These are phyloP conservation scores for Monosporascus sp. DNA, from an alignment of 2,329 filamentous ascomycete genomes.

Conservation along the genomic window DNA sequence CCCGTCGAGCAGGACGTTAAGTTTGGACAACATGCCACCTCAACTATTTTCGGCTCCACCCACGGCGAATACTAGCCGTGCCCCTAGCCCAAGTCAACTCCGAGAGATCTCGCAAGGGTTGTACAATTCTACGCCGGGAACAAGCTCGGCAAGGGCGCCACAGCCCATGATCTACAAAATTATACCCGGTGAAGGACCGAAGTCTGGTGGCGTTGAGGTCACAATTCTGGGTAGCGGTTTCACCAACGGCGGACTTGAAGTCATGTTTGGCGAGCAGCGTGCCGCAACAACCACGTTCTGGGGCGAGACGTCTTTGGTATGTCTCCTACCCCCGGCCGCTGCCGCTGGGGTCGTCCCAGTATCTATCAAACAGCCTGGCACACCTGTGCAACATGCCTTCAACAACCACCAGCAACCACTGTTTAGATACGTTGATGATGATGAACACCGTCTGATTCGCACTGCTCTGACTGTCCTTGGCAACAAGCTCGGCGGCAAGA, in stretches of 20 bases:
- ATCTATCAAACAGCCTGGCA: conserved; percentile 51
- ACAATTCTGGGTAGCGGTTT: conserved; percentile 79
- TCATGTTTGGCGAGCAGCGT: conserved; percentile 70
- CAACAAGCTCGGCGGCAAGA: conserved; percentile 59
- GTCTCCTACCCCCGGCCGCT: conserved; percentile 66
- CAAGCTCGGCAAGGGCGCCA: conserved; percentile 41
- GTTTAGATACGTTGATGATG: conserved; percentile 73
- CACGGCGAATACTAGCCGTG: conserved; percentile 70
- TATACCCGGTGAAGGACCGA: conserved; percentile 77
- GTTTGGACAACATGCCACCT: conserved; percentile 59
- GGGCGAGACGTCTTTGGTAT: conserved; percentile 75
- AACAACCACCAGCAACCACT: conserved; percentile 37
- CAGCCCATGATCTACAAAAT: conserved; percentile 72
- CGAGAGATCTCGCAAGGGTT: conserved; percentile 37
- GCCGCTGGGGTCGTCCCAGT: conserved; percentile 66
- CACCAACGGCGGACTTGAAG: conserved; percentile 66
- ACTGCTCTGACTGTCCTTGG: conserved; percentile 61
- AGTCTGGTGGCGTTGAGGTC: conserved; percentile 79
- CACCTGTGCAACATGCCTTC: conserved; percentile 33
- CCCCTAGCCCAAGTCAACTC: conserved; percentile 62
- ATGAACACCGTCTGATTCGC: conserved; percentile 63
- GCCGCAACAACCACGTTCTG: conserved; percentile 72
- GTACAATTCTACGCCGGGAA: conserved; percentile 44
- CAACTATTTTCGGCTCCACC: conserved; percentile 67
- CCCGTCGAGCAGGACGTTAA: conserved; percentile 54